Evolutionary conservation across 1,139 yeast species (phyloP).

Genomic region (Yamadazyma buinensis): DNA sequence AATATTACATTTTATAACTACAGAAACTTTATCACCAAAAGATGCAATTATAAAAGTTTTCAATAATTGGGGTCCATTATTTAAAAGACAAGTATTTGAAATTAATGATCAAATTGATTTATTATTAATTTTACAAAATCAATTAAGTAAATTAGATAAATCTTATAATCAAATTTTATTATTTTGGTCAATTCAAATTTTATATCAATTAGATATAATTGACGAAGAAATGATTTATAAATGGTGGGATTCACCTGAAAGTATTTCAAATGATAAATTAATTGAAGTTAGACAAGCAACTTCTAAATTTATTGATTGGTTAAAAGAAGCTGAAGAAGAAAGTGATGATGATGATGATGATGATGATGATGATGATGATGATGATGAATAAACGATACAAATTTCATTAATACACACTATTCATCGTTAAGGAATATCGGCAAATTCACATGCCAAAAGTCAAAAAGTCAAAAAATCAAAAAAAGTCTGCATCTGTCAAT

Average conservation of each 20-base stretch:
- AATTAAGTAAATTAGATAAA: conserved; percentile 31
- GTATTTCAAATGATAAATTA: conserved; percentile 41
- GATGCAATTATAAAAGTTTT: conserved; percentile 76
- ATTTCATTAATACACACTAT: too few species aligned
- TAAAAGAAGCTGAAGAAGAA: conserved; percentile 85
- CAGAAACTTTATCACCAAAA: conserved; percentile 70
- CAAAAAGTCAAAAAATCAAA: too few species aligned
- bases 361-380: too few species aligned
- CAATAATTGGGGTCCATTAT: conserved; percentile 74
- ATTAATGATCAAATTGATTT: conserved; percentile 74
- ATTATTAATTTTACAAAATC: conserved; percentile 52
- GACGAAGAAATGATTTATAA: conserved; percentile 74
- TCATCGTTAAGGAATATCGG: not conserved
- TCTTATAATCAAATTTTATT: conserved; percentile 48
- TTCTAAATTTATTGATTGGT: conserved; percentile 80
- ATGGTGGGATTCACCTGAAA: conserved; percentile 69
- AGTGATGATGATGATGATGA: conserved; percentile 52
- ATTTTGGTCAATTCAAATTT: conserved; percentile 59
- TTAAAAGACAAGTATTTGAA: conserved; percentile 79
- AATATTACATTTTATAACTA: conserved; percentile 66
- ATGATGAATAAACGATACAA: too few species aligned
- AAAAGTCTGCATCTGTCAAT: too few species aligned
- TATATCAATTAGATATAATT: conserved; percentile 77
- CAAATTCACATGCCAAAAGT: too few species aligned
- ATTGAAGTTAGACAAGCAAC: conserved; percentile 53